Conservation (phyloP, 805 yeast species). For the Starmerella bacillaris region DNA sequence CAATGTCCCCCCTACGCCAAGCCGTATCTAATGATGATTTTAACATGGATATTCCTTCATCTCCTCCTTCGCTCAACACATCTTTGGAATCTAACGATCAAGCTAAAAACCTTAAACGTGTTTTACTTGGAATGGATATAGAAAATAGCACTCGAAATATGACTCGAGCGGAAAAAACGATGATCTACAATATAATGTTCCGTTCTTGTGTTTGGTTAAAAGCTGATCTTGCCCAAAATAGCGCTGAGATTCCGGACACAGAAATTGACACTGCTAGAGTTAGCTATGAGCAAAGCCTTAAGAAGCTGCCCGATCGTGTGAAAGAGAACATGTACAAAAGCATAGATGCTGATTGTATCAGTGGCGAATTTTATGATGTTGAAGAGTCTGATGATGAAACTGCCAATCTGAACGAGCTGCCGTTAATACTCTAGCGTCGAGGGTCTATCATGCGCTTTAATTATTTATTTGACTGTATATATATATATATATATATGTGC, state of each 20-base stretch:
- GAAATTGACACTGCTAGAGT: neutral
- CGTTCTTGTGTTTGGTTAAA: slow-evolving; percentile 11
- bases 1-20: neutral
- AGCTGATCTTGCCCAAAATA: slow-evolving; percentile 9
- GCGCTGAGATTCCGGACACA: neutral
- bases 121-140: slow-evolving; percentile 13
- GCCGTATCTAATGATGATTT: slow-evolving; percentile 2
- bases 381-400: no score
- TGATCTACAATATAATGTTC: slow-evolving; percentile 14
- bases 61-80: neutral
- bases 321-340: no score
- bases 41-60: slow-evolving; percentile 2
- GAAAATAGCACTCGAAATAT: slow-evolving; percentile 10
- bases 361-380: no score
- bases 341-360: no score
- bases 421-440: no score
- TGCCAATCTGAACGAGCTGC: no score
- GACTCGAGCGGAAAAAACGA: slow-evolving; percentile 13
- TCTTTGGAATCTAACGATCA: slow-evolving; percentile 4
- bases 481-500: no score
- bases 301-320: neutral
- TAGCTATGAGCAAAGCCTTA: neutral
- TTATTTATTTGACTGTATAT: no score
- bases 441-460: no score
- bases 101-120: slow-evolving; percentile 11